A percentile compares a stretch with the other conserved stretches of the same genome.
Conservation (phyloP, 2,329 filamentous ascomycete genomes). For the Cordyceps tenuipes region DNA sequence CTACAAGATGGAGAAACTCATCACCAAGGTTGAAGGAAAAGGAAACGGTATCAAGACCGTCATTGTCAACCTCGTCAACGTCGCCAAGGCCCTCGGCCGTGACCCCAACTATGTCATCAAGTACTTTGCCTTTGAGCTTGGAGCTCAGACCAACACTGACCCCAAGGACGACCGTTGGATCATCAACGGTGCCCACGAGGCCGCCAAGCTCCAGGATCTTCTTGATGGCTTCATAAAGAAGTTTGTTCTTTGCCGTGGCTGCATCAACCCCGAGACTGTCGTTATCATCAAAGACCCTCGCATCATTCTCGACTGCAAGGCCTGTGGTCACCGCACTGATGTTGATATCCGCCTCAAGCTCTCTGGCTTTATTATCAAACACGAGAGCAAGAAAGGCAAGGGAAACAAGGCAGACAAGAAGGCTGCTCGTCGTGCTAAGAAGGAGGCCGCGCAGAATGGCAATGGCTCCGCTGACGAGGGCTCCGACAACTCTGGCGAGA, state of each 20-base stretch:
- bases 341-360: conserved; percentile 93
- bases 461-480: conserved; percentile 43
- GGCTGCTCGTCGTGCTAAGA: conserved; percentile 84
- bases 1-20: conserved; percentile 99
- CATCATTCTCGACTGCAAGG: conserved; percentile 96
- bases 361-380: conserved; percentile 95
- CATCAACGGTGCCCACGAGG: conserved; percentile 97
- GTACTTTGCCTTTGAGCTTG: conserved; percentile 98
- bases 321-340: conserved; percentile 86
- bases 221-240: conserved; percentile 97
- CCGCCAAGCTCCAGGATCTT: conserved; percentile 92
- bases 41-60: conserved; percentile 99
- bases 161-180: conserved; percentile 98
- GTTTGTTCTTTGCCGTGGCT: conserved; percentile 99
- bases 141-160: conserved; percentile 96
- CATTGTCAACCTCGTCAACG: conserved; percentile 91
- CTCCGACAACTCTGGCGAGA: conserved; percentile 45
- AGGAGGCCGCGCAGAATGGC: conserved; percentile 55
- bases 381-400: conserved; percentile 87
- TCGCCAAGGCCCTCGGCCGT: conserved; percentile 84
- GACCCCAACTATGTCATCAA: conserved; percentile 96
- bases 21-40: conserved; percentile 99
- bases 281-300: conserved; percentile 88
- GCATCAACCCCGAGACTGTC: conserved; percentile 98
- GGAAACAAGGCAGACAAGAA: conserved; percentile 92